Conservation (phyloP, 768 basidiomycete species). For the Amanita inopinata region DNA sequence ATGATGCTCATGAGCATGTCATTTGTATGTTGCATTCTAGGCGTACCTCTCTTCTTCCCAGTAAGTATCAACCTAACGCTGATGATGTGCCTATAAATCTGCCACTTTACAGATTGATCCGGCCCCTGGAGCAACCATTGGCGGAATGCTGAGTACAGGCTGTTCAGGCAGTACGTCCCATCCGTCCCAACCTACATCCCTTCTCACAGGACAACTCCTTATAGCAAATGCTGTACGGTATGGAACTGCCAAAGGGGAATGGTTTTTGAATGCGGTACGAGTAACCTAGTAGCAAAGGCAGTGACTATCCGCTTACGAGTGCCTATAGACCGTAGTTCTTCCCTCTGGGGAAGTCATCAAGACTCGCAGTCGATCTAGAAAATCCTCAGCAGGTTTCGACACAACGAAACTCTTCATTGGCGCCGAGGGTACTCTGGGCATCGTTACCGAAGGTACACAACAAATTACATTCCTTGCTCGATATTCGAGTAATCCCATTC, state of each 20-base stretch:
- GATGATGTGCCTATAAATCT: neutral
- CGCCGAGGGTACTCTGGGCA: conserved; percentile 72
- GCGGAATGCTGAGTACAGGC: conserved; percentile 81
- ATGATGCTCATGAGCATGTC: neutral
- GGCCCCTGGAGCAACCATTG: conserved; percentile 71
- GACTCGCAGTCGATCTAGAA: conserved; percentile 67
- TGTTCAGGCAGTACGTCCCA: conserved; percentile 63
- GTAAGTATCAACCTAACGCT: conserved; percentile 26
- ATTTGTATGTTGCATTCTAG: conserved; percentile 19
- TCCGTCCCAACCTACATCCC: neutral
- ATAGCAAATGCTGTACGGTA: conserved; percentile 75
- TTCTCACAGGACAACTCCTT: neutral
- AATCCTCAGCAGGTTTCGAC: conserved; percentile 86
- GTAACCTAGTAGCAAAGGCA: neutral
- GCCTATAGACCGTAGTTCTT: conserved; percentile 70
- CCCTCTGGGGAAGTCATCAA: conserved; percentile 88
- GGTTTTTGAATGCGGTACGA: conserved; percentile 75
- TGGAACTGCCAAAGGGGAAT: conserved; percentile 83
- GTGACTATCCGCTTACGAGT: conserved; percentile 37
- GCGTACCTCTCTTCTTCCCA: conserved; percentile 78
- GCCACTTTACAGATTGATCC: conserved; percentile 49
- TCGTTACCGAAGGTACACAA: conserved; percentile 69
- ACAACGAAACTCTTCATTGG: conserved; percentile 81
- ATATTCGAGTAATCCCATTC: neutral
- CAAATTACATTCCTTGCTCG: neutral